Evolutionary conservation across 208 protist genomes (phyloP).

Genomic region (Trypanosoma congolense): DNA sequence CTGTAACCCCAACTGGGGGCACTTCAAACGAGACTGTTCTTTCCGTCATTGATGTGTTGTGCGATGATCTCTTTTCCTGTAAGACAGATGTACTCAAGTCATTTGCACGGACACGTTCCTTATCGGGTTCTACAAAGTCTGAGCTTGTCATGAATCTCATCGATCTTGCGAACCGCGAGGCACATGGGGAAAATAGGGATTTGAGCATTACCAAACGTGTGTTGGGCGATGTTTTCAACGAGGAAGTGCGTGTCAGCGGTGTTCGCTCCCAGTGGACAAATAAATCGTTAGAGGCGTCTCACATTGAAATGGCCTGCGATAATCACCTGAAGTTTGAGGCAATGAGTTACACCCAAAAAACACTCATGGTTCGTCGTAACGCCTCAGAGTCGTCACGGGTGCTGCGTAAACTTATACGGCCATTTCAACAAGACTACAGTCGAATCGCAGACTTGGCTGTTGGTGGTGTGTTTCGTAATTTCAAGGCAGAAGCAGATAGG

Average conservation of each 20-base stretch:
- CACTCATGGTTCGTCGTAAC: conserved; percentile 75
- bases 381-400: conserved; percentile 50
- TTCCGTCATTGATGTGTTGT: conserved; percentile 72
- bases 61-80: conserved; percentile 85
- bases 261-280: conserved; percentile 81
- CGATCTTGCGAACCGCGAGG: conserved; percentile 56
- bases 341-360: conserved; percentile 75
- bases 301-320: conserved; percentile 81
- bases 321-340: conserved; percentile 65
- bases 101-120: conserved; percentile 64
- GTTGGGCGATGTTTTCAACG: conserved; percentile 78
- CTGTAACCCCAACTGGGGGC: conserved; percentile 1
- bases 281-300: conserved; percentile 82
- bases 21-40: conserved; percentile 44
- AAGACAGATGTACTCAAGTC: conserved; percentile 75
- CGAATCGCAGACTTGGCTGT: conserved; percentile 48
- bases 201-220: conserved; percentile 65
- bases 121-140: conserved; percentile 43
- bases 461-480: conserved; percentile 70
- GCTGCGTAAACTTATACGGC: conserved; percentile 62
- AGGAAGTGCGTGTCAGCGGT: conserved; percentile 79
- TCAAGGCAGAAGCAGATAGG: conserved; percentile 64
- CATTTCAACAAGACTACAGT: conserved; percentile 81
- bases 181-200: conserved; percentile 81
- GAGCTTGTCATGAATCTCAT: conserved; percentile 78